phyloP scores from a whole-genome alignment of 2,329 filamentous ascomycete species.

The Neocatenulostroma microsporum region DNA sequence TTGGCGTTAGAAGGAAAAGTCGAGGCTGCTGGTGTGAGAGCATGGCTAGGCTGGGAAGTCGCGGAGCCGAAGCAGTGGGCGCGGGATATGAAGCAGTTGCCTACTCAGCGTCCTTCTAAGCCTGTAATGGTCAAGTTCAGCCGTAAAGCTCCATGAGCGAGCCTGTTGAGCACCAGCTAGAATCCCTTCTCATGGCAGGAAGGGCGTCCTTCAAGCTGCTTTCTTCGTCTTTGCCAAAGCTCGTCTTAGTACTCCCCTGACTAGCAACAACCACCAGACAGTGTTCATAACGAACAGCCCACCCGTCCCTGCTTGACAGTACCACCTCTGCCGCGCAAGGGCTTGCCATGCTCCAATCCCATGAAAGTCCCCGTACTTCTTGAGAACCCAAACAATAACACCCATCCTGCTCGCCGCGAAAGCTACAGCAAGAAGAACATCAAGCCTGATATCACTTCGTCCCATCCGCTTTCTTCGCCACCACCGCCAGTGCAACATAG shows the following conservation, averaged over 20 bases:
- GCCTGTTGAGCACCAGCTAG: too few species aligned
- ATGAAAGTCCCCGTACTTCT: conserved; percentile 14
- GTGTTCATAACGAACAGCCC: conserved; percentile 13
- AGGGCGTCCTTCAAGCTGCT: too few species aligned
- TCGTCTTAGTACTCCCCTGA: too few species aligned
- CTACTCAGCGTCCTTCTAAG: conserved; percentile 13
- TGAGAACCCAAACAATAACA: conserved; percentile 12
- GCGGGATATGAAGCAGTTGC: conserved; percentile 21
- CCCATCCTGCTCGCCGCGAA: conserved; percentile 15
- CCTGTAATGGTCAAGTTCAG: conserved; percentile 2
- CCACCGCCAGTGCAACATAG: conserved; percentile 14
- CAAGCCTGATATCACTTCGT: too few species aligned
- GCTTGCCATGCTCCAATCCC: conserved; percentile 14
- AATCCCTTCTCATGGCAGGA: too few species aligned
- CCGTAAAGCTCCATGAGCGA: too few species aligned
- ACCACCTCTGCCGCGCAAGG: conserved; percentile 11
- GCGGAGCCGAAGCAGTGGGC: conserved; percentile 16
- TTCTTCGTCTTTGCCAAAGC: too few species aligned
- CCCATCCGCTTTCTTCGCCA: too few species aligned
- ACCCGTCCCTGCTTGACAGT: conserved; percentile 17
- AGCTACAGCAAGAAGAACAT: too few species aligned
- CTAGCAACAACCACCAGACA: conserved; percentile 12
- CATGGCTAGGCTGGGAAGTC: conserved; percentile 21
- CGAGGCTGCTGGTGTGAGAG: conserved; percentile 13
- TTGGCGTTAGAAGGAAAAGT: conserved; percentile 8